phyloP scores from a whole-genome alignment of 1,284 basidiomycete genomes.

The Cutaneotrichosporon cutaneum region DNA sequence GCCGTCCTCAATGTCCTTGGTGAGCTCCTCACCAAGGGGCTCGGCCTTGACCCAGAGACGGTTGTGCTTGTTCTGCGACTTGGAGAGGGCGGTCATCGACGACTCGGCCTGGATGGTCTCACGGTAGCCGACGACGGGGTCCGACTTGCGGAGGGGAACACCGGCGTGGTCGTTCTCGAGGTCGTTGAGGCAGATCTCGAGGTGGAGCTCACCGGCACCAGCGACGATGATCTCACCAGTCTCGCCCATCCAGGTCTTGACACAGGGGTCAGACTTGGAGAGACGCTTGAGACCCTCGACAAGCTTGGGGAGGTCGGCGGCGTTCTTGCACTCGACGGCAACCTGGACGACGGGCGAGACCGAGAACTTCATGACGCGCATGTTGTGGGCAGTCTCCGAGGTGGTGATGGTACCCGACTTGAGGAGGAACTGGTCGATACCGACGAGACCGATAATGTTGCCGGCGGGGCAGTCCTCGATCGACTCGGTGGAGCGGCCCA shows the following conservation, averaged over 20 bases:
- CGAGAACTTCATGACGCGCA: constrained; percentile 99
- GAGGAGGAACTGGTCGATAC: constrained; percentile 99
- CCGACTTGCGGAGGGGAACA: constrained; percentile 98
- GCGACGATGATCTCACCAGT: constrained; percentile 98
- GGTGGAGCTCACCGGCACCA: constrained; percentile 98
- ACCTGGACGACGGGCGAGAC: constrained; percentile 99
- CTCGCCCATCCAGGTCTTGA: constrained; percentile 91
- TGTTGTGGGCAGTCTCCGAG: constrained; percentile 99
- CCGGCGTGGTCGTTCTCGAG: constrained; percentile 99
- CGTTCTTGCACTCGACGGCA: constrained; percentile 99
- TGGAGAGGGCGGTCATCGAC: constrained; percentile 92
- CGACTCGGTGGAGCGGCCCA: constrained; percentile 98
- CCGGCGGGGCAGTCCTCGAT: constrained; percentile 99
- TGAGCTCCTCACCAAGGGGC: constrained; percentile 92
- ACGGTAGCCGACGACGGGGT: constrained; percentile 97
- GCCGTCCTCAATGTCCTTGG: constrained; percentile 87
- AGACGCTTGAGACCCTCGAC: constrained; percentile 99
- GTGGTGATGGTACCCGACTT: constrained; percentile 98
- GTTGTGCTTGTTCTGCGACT: constrained; percentile 99
- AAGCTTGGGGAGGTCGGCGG: constrained; percentile 97
- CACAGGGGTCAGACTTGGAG: constrained; percentile 99
- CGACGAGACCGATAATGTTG: constrained; percentile 99
- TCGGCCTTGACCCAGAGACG: constrained; percentile 91
- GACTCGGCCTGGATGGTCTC: constrained; percentile 98
- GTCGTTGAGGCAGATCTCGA: constrained; percentile 99